Conservation (phyloP, 768 basidiomycete species). For the Inosperma sp. region DNA sequence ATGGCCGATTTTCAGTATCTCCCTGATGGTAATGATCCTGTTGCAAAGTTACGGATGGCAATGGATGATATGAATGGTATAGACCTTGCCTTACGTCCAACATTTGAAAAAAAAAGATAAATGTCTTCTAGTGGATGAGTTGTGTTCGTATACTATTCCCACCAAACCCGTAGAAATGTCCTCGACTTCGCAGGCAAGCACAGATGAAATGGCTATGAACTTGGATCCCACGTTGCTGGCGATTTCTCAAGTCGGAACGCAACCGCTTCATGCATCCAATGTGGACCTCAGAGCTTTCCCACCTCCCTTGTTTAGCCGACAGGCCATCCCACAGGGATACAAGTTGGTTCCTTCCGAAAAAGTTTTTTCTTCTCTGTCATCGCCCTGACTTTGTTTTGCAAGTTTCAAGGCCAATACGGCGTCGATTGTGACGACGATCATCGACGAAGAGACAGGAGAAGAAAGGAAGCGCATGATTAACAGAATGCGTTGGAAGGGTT, state of each 20-base stretch:
- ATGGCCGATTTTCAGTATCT: conserved; percentile 94
- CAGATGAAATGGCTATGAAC: conserved; percentile 28
- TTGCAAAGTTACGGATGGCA: conserved; percentile 61
- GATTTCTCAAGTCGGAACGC: conserved; percentile 13
- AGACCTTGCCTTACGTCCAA: conserved; percentile 15
- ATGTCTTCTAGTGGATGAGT: conserved; percentile 55
- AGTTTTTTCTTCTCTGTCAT: too few species aligned
- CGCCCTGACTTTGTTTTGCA: not conserved
- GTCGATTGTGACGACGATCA: conserved; percentile 60
- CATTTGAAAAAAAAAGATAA: not conserved
- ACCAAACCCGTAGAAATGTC: conserved; percentile 63
- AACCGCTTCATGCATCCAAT: conserved; percentile 37
- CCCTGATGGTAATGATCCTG: conserved; percentile 66
- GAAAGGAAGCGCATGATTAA: conserved; percentile 84
- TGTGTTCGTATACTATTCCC: conserved; percentile 66
- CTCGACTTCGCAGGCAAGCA: conserved; percentile 11
- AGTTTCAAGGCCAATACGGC: conserved; percentile 79
- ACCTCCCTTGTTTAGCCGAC: conserved; percentile 84
- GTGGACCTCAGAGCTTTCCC: conserved; percentile 67
- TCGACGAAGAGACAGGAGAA: conserved; percentile 74
- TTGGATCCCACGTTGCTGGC: conserved; percentile 48
- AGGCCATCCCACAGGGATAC: conserved; percentile 75
- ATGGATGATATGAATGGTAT: conserved; percentile 83
- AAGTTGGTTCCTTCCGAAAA: conserved; percentile 44
- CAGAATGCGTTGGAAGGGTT: conserved; percentile 80